Conservation (phyloP, 768 basidiomycete genomes). For the Phylloporus scabripes region DNA sequence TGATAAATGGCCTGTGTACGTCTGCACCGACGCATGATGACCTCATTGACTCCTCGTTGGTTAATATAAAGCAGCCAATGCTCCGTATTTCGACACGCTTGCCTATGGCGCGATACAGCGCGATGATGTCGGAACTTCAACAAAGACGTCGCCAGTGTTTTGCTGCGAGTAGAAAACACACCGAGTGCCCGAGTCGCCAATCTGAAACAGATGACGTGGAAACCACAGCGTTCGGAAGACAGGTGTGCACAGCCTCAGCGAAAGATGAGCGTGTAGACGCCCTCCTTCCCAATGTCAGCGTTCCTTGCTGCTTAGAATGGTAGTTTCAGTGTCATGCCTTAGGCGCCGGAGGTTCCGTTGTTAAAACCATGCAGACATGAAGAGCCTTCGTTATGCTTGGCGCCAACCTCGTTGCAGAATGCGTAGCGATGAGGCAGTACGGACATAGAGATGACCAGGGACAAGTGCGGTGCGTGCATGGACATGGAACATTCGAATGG, state of each 20-base stretch:
- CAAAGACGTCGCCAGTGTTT: no score
- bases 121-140: no score
- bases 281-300: background rate
- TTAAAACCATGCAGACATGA: background rate
- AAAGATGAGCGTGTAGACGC: background rate
- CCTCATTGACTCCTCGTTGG: no score
- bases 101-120: no score
- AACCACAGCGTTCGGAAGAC: background rate
- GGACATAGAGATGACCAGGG: background rate
- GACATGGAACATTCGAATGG: slow-evolving; percentile 26
- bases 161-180: no score
- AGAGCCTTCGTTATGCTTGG: background rate
- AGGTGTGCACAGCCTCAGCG: background rate
- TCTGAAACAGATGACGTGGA: no score
- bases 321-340: background rate
- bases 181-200: no score
- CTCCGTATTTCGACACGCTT: no score
- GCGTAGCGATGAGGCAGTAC: slow-evolving; percentile 9
- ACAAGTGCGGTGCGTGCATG: slow-evolving; percentile 9
- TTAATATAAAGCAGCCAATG: no score
- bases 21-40: no score
- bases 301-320: background rate
- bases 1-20: no score
- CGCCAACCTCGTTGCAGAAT: background rate
- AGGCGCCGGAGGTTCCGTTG: background rate